Evolutionary conservation across 768 basidiomycete species (phyloP), one percentile per base, ranked within the genome.

Genomic region (Phanerodontia chrysosporium): DNA sequence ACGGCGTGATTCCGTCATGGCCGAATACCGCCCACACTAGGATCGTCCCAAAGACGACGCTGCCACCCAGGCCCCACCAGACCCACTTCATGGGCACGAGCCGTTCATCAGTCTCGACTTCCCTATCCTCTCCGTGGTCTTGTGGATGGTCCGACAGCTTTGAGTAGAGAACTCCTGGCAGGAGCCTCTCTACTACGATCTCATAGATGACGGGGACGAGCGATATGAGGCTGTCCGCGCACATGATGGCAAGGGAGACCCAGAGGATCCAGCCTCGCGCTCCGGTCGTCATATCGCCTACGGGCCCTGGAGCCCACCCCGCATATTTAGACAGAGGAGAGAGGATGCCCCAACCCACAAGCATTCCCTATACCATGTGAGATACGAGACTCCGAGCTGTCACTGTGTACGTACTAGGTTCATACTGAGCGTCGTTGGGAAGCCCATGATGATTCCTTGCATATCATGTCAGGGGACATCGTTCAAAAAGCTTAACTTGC

Each of bases 181-280:
- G 57, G 10, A 67, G 66, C 56, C 67, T 76, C 72, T 67, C 71
- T 56, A 64, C 59, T 25, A 80, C 49, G 55, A 82, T 83, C 57
- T 87, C 86, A 53, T 78, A 70, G 44, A 82, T 72, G 59, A 94
- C 85, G 21, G 95, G 92, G 18, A 92, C 64, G 27, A 98, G 83
- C 10, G 92, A 93, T 36, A 98, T 80, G 59, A 98, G 71, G 54
- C 88, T 89, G 73, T 98, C 96, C 35, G 93, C 83, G 70, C 89
- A 92, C 96, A 98, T 98, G 66, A 96, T 90, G 3, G 95, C 95
- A 35, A 98, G 80, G 0, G 94, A 90, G 22, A 87, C 81, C 96
- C 96, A 98, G n/a, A 98, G 82, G 56, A 96, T 94, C 93, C 93
- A 96, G 32, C 92, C 92, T 53, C 95, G 83, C n/a, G 94, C 87